Evolutionary conservation across 345 rosid species (phyloP).

Genomic region (Pelargonium nanum): DNA sequence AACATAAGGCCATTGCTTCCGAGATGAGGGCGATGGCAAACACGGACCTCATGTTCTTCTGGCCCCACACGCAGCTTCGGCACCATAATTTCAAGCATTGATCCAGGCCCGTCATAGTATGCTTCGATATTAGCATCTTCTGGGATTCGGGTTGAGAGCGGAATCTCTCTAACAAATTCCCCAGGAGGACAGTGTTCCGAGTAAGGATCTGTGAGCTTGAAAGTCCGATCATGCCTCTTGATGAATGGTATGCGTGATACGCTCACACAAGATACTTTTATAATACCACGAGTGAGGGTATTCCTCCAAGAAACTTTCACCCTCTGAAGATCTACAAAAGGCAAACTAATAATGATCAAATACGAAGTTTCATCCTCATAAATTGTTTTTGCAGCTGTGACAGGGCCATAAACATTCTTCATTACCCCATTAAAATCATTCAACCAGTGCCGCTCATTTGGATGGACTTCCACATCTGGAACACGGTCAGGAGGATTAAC

Average conservation of each 20-base stretch:
- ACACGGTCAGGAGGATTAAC: slow-evolving; percentile 35
- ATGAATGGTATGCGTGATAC: slow-evolving; percentile 65
- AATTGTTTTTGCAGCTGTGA: slow-evolving; percentile 87
- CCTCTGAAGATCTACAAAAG: slow-evolving; percentile 82
- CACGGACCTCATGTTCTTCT: slow-evolving; percentile 95
- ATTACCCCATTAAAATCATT: slow-evolving; percentile 74
- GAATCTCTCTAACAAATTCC: slow-evolving; percentile 84
- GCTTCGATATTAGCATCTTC: slow-evolving; percentile 96
- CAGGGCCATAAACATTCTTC: slow-evolving; percentile 75
- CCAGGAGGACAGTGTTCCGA: slow-evolving; percentile 99
- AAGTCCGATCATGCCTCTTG: slow-evolving; percentile 78
- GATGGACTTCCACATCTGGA: slow-evolving; percentile 48
- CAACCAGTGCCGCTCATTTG: slow-evolving; percentile 63
- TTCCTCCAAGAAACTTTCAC: slow-evolving; percentile 98
- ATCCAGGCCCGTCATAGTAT: slow-evolving; percentile 75
- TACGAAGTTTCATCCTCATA: slow-evolving; percentile 78
- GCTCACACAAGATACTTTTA: slow-evolving; percentile 81
- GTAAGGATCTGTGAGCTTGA: slow-evolving; percentile 81
- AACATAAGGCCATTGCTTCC: slow-evolving; percentile 66
- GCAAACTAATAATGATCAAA: slow-evolving; percentile 77
- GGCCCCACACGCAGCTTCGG: slow-evolving; percentile 75
- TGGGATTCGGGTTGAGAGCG: slow-evolving; percentile 73
- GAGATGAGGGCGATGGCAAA: slow-evolving; percentile 76
- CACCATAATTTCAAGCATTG: slow-evolving; percentile 86
- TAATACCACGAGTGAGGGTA: slow-evolving; percentile 62